phyloP scores from a whole-genome alignment of 2,329 filamentous ascomycete species.

The Pseudopyricularia cyperi region DNA sequence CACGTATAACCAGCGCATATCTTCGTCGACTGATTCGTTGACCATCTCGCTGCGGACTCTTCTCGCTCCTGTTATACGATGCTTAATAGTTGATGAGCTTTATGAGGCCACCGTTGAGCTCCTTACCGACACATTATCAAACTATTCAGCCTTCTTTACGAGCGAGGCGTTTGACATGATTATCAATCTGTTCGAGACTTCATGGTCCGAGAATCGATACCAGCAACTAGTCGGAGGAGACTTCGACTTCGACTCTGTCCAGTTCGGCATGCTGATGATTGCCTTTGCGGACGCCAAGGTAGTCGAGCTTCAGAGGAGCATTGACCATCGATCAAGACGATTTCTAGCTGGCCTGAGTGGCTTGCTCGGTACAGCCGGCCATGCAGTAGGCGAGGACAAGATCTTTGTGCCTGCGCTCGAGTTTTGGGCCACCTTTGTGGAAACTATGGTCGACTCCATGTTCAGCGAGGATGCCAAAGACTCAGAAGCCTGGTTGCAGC shows the following conservation, averaged over 20 bases:
- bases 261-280: constrained; percentile 53
- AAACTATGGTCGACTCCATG: constrained; percentile 43
- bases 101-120: constrained; percentile 50
- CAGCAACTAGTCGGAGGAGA: constrained; percentile 37
- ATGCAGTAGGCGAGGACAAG: constrained; percentile 58
- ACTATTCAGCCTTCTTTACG: constrained; percentile 50
- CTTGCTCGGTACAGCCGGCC: constrained; percentile 52
- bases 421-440: constrained; percentile 70
- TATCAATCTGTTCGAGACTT: constrained; percentile 43
- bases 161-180: constrained; percentile 43
- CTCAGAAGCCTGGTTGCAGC: constrained; percentile 37
- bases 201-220: constrained; percentile 46
- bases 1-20: constrained; percentile 55
- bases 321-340: constrained; percentile 33
- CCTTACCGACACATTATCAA: constrained; percentile 50
- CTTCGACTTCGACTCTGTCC: constrained; percentile 49
- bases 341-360: constrained; percentile 49
- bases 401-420: constrained; percentile 64
- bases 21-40: constrained; percentile 41
- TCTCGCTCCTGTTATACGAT: constrained; percentile 45
- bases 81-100: constrained; percentile 42
- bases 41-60: constrained; percentile 46
- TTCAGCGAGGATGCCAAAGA: constrained; percentile 27
- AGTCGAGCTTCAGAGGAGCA: constrained; percentile 41
- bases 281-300: constrained; percentile 57